Evolutionary conservation across 2,329 filamentous ascomycete genomes (phyloP).

Genomic region (Helotiales sp.): DNA sequence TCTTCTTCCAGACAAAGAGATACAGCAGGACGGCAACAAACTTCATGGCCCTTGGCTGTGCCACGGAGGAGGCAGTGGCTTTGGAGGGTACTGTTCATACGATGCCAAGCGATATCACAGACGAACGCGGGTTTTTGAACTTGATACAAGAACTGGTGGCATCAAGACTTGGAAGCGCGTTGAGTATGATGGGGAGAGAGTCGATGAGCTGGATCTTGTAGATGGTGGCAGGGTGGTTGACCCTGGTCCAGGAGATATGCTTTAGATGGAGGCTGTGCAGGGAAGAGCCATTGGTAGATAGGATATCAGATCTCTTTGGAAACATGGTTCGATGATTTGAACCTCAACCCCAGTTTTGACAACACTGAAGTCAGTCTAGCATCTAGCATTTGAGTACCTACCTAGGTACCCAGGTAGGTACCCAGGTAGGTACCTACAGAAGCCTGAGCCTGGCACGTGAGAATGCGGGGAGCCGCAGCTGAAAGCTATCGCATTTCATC

Average conservation of each 20-base stretch:
- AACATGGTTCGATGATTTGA: no score
- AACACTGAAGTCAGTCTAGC: no score
- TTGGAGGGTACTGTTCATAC: conserved; percentile 92
- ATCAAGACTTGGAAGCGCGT: conserved; percentile 89
- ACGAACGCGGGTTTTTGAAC: conserved; percentile 80
- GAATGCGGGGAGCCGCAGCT: no score
- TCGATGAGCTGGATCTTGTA: conserved; percentile 58
- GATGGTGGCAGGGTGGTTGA: conserved; percentile 28
- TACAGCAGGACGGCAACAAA: conserved; percentile 25
- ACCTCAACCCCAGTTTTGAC: no score
- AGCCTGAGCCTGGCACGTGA: no score
- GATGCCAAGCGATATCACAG: conserved; percentile 68
- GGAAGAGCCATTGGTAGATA: no score
- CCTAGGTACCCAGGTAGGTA: no score
- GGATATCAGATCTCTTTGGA: no score
- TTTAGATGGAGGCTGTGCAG: not conserved
- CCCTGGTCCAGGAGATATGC: conserved; percentile 2
- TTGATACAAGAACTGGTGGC: conserved; percentile 82
- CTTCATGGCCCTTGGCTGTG: conserved; percentile 83
- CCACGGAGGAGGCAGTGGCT: conserved; percentile 85
- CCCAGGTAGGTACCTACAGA: no score
- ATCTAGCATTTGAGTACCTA: no score
- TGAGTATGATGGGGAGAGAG: conserved; percentile 58
- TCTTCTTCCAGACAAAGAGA: conserved; percentile 43
- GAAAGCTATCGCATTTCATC: no score